These are phyloP conservation scores for Haematococcus sp. DNA, from an alignment of 139 green algal species.

Conservation along the genomic window DNA sequence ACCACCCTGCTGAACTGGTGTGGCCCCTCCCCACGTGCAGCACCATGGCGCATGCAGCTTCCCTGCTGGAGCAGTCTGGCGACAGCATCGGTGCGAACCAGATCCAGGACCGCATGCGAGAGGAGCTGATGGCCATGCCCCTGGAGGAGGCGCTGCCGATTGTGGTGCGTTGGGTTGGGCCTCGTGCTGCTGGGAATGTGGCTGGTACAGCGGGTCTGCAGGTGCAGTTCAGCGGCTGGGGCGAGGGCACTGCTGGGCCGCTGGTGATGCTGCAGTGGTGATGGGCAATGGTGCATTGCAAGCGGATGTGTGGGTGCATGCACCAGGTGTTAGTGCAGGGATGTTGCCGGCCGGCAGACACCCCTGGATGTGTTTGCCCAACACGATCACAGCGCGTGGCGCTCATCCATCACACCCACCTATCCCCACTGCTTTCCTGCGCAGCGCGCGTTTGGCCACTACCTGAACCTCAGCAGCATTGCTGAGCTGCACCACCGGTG, in stretches of 20 bases:
- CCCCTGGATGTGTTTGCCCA: no score
- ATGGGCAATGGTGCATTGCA: no score
- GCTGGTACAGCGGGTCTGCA: background rate
- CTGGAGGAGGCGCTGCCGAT: constrained; percentile 83
- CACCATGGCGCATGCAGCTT: constrained; percentile 8
- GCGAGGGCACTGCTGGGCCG: no score
- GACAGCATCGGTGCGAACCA: constrained; percentile 29
- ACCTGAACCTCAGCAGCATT: constrained; percentile 80
- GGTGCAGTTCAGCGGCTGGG: no score
- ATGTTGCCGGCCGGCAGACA: no score
- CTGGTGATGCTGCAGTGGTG: no score
- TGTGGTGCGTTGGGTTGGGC: background rate
- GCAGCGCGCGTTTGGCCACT: constrained; percentile 77
- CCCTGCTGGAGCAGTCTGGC: constrained; percentile 32
- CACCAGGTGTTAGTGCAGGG: no score
- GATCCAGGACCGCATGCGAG: constrained; percentile 56
- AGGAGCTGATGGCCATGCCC: constrained; percentile 77
- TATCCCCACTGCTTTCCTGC: no score
- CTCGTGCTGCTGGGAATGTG: constrained; percentile 1
- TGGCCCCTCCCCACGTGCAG: background rate
- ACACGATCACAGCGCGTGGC: no score
- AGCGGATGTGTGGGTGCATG: no score
- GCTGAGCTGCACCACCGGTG: constrained; percentile 84
- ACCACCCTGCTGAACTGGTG: background rate
- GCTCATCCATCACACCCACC: no score